Evolutionary conservation across 805 yeast genomes (phyloP).

Genomic region (Candida ortonii): DNA sequence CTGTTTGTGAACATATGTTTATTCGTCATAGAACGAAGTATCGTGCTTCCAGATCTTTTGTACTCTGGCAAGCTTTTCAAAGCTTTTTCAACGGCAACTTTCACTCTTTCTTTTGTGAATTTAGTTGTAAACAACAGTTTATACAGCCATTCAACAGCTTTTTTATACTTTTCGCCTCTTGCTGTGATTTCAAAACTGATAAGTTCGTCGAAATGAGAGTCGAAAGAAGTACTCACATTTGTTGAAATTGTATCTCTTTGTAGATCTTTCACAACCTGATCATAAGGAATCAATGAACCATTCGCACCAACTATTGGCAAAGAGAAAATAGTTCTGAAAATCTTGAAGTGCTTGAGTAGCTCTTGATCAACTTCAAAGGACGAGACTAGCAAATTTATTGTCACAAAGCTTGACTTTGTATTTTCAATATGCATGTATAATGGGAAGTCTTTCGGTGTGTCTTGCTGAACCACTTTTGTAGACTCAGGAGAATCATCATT

Average conservation of each 20-base stretch:
- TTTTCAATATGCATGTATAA: constrained; percentile 76
- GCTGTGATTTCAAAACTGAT: constrained; percentile 61
- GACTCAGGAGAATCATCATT: constrained; percentile 26
- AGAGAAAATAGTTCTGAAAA: constrained; percentile 65
- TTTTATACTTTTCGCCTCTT: constrained; percentile 55
- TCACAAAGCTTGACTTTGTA: constrained; percentile 74
- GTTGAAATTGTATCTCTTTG: constrained; percentile 71
- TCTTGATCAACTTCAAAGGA: constrained; percentile 49
- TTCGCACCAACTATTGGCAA: constrained; percentile 66
- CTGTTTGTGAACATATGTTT: constrained; percentile 48
- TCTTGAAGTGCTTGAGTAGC: constrained; percentile 61
- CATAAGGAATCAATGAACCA: constrained; percentile 61
- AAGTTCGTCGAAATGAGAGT: constrained; percentile 63
- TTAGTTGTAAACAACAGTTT: constrained; percentile 61
- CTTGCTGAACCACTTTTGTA: constrained; percentile 21
- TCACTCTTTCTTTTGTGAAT: constrained; percentile 71
- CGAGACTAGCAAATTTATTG: constrained; percentile 59
- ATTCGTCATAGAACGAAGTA: constrained; percentile 60
- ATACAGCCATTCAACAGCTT: constrained; percentile 75
- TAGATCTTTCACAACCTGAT: constrained; percentile 69
- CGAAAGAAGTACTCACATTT: constrained; percentile 53
- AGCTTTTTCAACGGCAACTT: constrained; percentile 60
- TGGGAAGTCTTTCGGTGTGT: constrained; percentile 51
- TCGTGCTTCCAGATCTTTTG: constrained; percentile 59
- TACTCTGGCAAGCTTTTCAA: constrained; percentile 58